Conservation (phyloP, 768 basidiomycete genomes). For the Baorangia bicolor region DNA sequence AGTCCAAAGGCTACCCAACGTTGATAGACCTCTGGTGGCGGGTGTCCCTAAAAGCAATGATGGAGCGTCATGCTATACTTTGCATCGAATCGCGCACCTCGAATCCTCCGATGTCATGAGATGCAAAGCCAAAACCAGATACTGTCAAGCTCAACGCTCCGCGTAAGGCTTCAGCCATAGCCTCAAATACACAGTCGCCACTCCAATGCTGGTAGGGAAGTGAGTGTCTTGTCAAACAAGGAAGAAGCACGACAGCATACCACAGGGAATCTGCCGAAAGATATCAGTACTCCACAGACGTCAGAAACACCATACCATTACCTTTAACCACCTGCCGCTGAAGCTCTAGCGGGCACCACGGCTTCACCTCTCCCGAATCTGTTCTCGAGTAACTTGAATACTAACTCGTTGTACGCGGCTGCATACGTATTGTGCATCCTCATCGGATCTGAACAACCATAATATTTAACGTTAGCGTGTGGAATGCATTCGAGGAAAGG, state of each 20-base stretch:
- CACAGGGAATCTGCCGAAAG: slow-evolving; percentile 16
- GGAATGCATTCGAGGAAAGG: slow-evolving; percentile 42
- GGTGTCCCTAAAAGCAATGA: slow-evolving; percentile 47
- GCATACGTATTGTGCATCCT: slow-evolving; percentile 74
- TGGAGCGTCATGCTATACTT: background rate
- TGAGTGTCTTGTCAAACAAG: background rate
- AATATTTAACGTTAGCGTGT: slow-evolving; percentile 57
- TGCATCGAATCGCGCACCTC: slow-evolving; percentile 41
- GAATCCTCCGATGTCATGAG: slow-evolving; percentile 78
- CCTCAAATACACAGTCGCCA: slow-evolving; percentile 76
- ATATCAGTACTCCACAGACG: background rate
- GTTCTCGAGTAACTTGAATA: slow-evolving; percentile 58
- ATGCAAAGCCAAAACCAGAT: slow-evolving; percentile 71
- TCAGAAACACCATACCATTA: slow-evolving; percentile 19
- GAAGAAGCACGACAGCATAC: background rate
- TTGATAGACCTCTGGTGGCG: slow-evolving; percentile 66
- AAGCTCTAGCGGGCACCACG: slow-evolving; percentile 66
- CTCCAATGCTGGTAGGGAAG: slow-evolving; percentile 57
- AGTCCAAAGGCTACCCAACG: slow-evolving; percentile 78
- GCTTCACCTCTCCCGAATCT: slow-evolving; percentile 64
- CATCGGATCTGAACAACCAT: slow-evolving; percentile 67
- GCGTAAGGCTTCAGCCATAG: slow-evolving; percentile 73
- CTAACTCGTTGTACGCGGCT: slow-evolving; percentile 66
- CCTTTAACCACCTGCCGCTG: slow-evolving; percentile 70
- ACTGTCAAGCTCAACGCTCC: slow-evolving; percentile 63